Percentiles rank a stretch among this genome's conserved stretches.
Evolutionary conservation across 2,329 filamentous ascomycete genomes (phyloP).

Genomic region (Lachnellula occidentalis): DNA sequence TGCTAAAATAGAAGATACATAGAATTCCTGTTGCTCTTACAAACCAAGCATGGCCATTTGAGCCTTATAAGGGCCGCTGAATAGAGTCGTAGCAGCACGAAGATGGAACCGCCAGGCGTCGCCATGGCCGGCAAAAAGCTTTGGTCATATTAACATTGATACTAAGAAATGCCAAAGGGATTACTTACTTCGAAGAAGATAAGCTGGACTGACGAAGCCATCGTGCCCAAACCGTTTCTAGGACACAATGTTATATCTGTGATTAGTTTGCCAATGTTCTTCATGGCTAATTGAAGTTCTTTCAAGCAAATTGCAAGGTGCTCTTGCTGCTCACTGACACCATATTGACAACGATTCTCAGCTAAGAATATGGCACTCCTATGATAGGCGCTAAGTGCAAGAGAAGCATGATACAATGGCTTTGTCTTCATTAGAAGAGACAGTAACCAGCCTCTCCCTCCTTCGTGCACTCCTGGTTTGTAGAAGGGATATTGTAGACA

Average conservation of each 20-base stretch:
- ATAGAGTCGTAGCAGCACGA: conserved; percentile 21
- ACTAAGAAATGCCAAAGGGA: conserved; percentile 31
- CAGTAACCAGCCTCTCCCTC: conserved; percentile 56
- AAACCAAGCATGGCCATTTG: conserved; percentile 4
- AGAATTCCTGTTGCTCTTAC: neutral
- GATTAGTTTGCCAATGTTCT: conserved; percentile 23
- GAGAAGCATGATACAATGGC: conserved; percentile 50
- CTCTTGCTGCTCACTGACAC: conserved; percentile 23
- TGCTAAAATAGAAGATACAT: no score
- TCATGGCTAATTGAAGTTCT: conserved; percentile 39
- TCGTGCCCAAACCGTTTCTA: conserved; percentile 31
- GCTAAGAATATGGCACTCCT: conserved; percentile 30
- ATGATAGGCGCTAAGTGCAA: conserved; percentile 49
- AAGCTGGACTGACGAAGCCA: conserved; percentile 49
- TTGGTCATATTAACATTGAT: conserved; percentile 38
- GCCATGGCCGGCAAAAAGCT: conserved; percentile 39
- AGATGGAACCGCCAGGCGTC: conserved; percentile 24
- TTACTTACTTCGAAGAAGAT: conserved; percentile 43
- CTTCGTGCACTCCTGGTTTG: conserved; percentile 46
- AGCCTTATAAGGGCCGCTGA: conserved; percentile 5
- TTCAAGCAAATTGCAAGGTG: conserved; percentile 31
- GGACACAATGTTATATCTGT: conserved; percentile 5
- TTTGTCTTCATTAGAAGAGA: conserved; percentile 51
- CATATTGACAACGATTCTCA: conserved; percentile 12
- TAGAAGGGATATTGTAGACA: conserved; percentile 61